Base-by-base conservation (phyloP, 768 basidiomycete species). In the Pisolithus marmoratus region DNA sequence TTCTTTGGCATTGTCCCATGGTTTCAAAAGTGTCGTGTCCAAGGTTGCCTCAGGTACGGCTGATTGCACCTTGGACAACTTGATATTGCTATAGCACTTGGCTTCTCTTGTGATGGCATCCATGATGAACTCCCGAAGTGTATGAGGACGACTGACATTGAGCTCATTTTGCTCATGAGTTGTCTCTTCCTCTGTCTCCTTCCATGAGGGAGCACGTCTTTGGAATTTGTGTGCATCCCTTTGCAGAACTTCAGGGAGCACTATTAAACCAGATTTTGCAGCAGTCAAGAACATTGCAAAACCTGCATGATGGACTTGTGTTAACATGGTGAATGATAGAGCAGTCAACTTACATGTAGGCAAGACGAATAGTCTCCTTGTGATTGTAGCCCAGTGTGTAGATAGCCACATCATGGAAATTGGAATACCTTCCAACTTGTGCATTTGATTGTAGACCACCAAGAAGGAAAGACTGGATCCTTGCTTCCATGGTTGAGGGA, bases 221-320 rank as follows among this genome's bases (percentile, higher is more conserved):
- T 65, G 53, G 49, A 59, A 72, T 12, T 53, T 46, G 22, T 38
- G 49, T 1, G 22, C 60, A 48, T 79, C 75, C 0, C 50, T 51
- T 14, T 51, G 52, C n/a, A 71, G 62, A 15, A 71, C 60, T 0
- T 67, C 58, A 0, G 60, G 62, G 6, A 60, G 59, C 37, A 85
- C 71, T 1, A 66, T 69, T 47, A 77, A 70, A 0, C 85, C 85
- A 8, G 80, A 81, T 57, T 87, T 87, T 8, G 76, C 58, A 1
- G 79, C n/a, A 77, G 57, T 87, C 85, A 1, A 87, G 73, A 11
- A 79, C 70, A 38, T 73, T 75, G 53, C 77, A 69, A 63, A 80
- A 79, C 70, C 77, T 76, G 45, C 17, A 43, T 19, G 20, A 49
- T 47, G 20, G 57, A 24, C 34, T 34, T 34, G 34, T 15, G 5